phyloP scores from a whole-genome alignment of 2,329 filamentous ascomycete genomes.

The Fusarium sp. region DNA sequence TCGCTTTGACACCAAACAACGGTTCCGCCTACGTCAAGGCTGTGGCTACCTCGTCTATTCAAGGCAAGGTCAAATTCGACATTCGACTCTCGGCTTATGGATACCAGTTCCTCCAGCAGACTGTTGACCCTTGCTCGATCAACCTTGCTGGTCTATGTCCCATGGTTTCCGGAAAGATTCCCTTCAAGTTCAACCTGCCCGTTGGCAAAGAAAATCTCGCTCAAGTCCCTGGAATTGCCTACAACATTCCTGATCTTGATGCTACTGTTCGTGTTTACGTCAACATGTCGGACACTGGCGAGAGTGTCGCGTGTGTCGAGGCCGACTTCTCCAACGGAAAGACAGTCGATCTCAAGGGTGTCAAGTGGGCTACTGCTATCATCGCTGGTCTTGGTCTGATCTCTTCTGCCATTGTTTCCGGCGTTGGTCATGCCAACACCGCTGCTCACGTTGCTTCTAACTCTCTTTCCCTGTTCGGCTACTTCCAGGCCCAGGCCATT shows the following conservation, averaged over 20 bases:
- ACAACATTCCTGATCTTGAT: constrained; percentile 90
- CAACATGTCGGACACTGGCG: constrained; percentile 72
- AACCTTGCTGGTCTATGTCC: constrained; percentile 84
- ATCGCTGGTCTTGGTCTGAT: constrained; percentile 87
- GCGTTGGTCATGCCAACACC: constrained; percentile 91
- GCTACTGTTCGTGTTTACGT: constrained; percentile 86
- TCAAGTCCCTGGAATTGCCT: constrained; percentile 84
- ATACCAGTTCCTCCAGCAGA: constrained; percentile 74
- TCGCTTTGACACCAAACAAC: constrained; percentile 82
- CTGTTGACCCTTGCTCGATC: constrained; percentile 79
- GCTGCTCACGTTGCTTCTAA: constrained; percentile 95
- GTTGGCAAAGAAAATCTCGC: constrained; percentile 68
- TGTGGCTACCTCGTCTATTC: constrained; percentile 83
- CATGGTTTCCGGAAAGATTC: constrained; percentile 87
- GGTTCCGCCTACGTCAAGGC: constrained; percentile 79
- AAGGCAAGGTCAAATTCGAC: constrained; percentile 84
- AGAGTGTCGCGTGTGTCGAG: constrained; percentile 85
- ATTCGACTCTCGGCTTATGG: constrained; percentile 85
- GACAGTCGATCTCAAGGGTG: constrained; percentile 88
- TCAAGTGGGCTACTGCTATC: constrained; percentile 90
- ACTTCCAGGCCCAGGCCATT: constrained; percentile 95
- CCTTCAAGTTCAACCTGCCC: constrained; percentile 76
- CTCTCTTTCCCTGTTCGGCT: constrained; percentile 91
- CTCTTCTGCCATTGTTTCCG: constrained; percentile 88
- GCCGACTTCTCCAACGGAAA: constrained; percentile 90